A percentile compares a stretch with the other conserved stretches of the same genome.
These are phyloP conservation scores for Pleodorina starrii DNA, from an alignment of 139 green algal genomes.

Conservation along the genomic window DNA sequence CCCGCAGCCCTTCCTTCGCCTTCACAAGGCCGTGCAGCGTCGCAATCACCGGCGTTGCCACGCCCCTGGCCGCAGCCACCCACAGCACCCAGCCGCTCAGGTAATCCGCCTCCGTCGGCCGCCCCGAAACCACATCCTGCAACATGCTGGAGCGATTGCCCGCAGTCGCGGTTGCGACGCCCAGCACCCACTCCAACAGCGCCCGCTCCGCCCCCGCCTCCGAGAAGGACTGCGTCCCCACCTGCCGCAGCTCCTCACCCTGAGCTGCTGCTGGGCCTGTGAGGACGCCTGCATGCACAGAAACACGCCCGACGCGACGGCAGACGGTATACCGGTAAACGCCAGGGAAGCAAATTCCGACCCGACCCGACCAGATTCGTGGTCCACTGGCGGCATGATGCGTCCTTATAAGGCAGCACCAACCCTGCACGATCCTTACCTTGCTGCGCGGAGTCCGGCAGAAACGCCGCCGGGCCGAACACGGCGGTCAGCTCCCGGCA, in stretches of 20 bases:
- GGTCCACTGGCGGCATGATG: no score
- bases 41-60: conserved; percentile 30
- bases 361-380: no score
- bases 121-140: conserved; percentile 53
- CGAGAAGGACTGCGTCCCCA: no score
- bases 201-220: not conserved
- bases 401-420: no score
- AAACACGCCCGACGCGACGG: no score
- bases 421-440: no score
- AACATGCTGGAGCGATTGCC: conserved; percentile 68
- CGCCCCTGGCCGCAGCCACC: not conserved
- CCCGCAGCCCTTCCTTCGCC: conserved; percentile 16
- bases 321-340: no score
- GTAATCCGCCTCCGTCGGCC: conserved; percentile 60
- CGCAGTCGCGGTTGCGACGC: conserved; percentile 43
- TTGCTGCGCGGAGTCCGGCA: not conserved
- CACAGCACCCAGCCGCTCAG: conserved; percentile 54
- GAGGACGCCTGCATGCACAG: no score
- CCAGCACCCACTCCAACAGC: conserved; percentile 19
- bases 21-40: conserved; percentile 41
- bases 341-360: no score
- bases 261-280: no score
- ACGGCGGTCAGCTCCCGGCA: conserved; percentile 54
- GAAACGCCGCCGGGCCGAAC: not conserved
- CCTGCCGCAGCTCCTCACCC: no score